Evolutionary conservation across 768 basidiomycete genomes (phyloP).

Genomic region (Auricularia auricula-judae): DNA sequence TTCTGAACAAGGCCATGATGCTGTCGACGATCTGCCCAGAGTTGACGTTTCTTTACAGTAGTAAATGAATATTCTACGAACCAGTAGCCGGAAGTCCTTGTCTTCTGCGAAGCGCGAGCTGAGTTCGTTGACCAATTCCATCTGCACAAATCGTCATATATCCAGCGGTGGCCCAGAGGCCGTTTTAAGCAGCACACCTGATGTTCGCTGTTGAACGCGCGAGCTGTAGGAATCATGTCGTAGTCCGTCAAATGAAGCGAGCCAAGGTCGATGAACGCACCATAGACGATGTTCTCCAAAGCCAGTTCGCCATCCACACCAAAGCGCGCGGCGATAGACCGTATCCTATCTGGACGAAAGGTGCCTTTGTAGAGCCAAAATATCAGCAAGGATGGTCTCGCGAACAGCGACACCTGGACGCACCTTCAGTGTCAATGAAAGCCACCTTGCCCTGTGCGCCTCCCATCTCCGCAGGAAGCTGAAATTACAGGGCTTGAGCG

Average conservation of each 20-base stretch:
- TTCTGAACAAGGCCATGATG: conserved; percentile 94
- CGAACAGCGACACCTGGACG: conserved; percentile 13
- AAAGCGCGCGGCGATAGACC: conserved; percentile 83
- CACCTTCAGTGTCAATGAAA: conserved; percentile 83
- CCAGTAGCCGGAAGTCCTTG: conserved; percentile 68
- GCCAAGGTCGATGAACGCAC: conserved; percentile 22
- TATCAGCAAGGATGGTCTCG: conserved; percentile 12
- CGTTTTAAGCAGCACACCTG: conserved; percentile 36
- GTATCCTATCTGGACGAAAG: conserved; percentile 89
- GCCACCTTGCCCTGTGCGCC: conserved; percentile 92
- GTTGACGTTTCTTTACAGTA: conserved; percentile 6
- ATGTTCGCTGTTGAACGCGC: conserved; percentile 88
- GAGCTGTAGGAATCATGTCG: conserved; percentile 37
- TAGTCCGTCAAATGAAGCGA: not conserved
- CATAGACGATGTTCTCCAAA: conserved; percentile 86
- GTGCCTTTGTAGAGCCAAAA: conserved; percentile 42
- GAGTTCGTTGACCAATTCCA: conserved; percentile 87
- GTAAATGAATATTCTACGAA: conserved; percentile 15
- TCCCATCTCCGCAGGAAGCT: conserved; percentile 75
- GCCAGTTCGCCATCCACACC: conserved; percentile 85
- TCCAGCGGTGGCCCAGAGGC: too few relatives aligned
- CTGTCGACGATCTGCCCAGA: conserved; percentile 74
- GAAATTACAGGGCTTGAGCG: not conserved
- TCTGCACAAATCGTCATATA: conserved; percentile 23
- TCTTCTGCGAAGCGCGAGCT: conserved; percentile 84